Evolutionary conservation across 495 filamentous ascomycete genomes (phyloP).

Genomic region (Trichoderma erinaceum): DNA sequence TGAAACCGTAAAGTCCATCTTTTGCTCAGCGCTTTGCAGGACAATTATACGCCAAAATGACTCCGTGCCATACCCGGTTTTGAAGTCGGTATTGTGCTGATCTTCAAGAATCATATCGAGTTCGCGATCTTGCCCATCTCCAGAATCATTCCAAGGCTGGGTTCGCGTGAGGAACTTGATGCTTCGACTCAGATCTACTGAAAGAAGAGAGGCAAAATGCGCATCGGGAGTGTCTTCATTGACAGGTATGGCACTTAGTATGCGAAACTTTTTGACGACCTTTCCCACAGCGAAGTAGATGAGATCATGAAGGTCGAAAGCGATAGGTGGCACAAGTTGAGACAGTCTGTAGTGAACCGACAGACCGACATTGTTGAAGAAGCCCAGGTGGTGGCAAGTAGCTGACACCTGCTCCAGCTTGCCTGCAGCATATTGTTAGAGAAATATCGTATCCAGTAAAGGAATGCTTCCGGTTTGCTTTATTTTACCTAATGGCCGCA

Average conservation of each 20-base stretch:
- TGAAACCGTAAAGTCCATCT: conserved; percentile 16
- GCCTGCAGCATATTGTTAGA: conserved; percentile 15
- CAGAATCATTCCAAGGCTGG: background rate
- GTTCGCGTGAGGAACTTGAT: conserved; percentile 17
- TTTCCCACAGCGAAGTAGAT: background rate
- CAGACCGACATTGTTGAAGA: conserved; percentile 22
- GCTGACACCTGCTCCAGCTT: conserved; percentile 20
- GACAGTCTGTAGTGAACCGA: conserved; percentile 16
- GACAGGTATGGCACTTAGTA: conserved; percentile 19
- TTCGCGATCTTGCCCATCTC: conserved; percentile 17
- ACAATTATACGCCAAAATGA: conserved; percentile 23
- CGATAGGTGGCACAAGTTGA: background rate
- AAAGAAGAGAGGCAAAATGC: conserved; percentile 20
- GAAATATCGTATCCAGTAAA: background rate
- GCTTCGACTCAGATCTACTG: conserved; percentile 18
- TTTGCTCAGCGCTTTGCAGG: background rate
- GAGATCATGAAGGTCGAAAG: background rate
- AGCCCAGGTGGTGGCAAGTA: conserved; percentile 20
- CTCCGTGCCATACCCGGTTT: conserved; percentile 14
- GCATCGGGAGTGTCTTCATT: conserved; percentile 16
- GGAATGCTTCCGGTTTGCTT: no score
- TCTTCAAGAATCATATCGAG: conserved; percentile 20
- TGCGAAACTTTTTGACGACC: conserved; percentile 14
- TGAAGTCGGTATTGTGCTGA: conserved; percentile 21
- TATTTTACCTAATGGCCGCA: background rate